Evolutionary conservation across 768 basidiomycete species (phyloP).

Genomic region (Boletus coccyginus): DNA sequence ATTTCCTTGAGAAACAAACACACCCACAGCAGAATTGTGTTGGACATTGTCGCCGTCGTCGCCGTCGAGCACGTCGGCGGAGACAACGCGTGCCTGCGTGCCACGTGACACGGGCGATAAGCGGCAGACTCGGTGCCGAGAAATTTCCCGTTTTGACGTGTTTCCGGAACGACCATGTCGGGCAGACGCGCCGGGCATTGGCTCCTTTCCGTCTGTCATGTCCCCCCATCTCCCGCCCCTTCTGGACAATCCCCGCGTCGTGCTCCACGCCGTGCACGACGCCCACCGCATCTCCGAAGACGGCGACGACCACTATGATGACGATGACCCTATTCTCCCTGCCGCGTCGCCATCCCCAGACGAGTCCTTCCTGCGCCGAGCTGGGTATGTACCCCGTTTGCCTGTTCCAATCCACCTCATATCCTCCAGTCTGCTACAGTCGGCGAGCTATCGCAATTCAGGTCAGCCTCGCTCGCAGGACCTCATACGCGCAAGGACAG

Average conservation of each 20-base stretch:
- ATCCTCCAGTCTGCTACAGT: conserved; percentile 52
- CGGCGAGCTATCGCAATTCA: conserved; percentile 40
- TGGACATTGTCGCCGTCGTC: conserved; percentile 42
- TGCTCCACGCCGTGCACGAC: not conserved
- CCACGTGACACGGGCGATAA: conserved; percentile 15
- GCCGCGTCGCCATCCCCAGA: conserved; percentile 28
- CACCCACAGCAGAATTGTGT: conserved; percentile 50
- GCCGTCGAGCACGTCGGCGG: conserved; percentile 17
- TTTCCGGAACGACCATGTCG: not conserved
- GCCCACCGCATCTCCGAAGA: not conserved
- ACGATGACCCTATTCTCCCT: conserved; percentile 12
- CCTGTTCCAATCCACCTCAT: not conserved
- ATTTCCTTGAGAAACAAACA: not conserved
- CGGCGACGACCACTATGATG: conserved; percentile 2
- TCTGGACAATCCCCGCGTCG: not conserved
- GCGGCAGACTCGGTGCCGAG: not conserved
- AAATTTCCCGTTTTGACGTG: conserved; percentile 3
- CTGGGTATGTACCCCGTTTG: conserved; percentile 43
- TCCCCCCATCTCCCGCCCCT: not conserved
- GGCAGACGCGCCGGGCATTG: not conserved
- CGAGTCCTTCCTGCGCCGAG: conserved; percentile 47
- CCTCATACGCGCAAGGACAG: conserved; percentile 62
- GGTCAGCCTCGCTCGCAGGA: conserved; percentile 51
- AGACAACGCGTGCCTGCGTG: not conserved
- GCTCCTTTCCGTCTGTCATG: conserved; percentile 4